Conservation (phyloP, 2,329 filamentous ascomycete genomes). For the Alternaria ethzedia region DNA sequence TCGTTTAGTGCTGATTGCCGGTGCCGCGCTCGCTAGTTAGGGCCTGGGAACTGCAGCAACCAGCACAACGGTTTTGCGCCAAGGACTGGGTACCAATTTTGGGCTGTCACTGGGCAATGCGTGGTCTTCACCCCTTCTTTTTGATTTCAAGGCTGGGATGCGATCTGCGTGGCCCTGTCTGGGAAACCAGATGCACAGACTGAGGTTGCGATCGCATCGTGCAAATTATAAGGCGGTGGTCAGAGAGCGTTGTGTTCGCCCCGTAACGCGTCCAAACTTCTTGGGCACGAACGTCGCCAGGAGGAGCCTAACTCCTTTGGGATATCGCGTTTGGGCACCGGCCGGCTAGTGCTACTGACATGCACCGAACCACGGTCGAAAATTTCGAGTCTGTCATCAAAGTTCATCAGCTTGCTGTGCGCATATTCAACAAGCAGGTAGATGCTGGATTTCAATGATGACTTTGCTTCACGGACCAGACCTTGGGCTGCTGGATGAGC, state of each 20-base stretch:
- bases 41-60: slow-evolving; percentile 2
- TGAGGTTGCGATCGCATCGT: neutral
- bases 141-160: neutral
- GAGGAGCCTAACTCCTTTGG: neutral
- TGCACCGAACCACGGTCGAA: slow-evolving; percentile 6
- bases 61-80: neutral
- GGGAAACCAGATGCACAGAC: neutral
- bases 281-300: slow-evolving; percentile 3
- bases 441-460: neutral
- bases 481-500: neutral
- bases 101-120: neutral
- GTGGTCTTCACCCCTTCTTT: neutral
- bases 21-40: slow-evolving; percentile 8
- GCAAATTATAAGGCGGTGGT: neutral
- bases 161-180: neutral
- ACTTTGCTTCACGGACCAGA: neutral
- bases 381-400: neutral
- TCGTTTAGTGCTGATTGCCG: neutral
- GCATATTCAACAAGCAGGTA: neutral
- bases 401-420: neutral
- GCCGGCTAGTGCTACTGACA: neutral
- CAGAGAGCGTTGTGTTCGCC: neutral
- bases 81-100: neutral
- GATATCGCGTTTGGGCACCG: neutral
- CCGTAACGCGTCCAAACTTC: neutral